Evolutionary conservation across 225 moss, liverwort and hornwort genomes (phyloP), one percentile per base, ranked within the genome.

Genomic region (Polytrichum commune): DNA sequence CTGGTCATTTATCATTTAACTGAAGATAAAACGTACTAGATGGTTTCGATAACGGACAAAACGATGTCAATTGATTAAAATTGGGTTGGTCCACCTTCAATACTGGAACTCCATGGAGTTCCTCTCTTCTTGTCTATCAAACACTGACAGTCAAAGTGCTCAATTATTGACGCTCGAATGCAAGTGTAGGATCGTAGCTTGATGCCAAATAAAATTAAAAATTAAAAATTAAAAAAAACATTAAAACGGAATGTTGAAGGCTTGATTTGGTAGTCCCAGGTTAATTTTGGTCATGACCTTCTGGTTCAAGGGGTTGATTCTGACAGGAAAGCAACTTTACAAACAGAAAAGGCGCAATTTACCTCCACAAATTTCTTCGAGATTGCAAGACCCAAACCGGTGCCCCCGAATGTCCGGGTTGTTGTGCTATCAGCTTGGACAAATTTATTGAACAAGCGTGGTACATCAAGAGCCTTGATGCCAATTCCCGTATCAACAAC

Each of bases 341-440:
- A 26, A 26, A 26, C 26, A 26, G 1, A 26, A 26, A 26, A 58
- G 22, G 19, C 33, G 5, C 4, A 27, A 68, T 23, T 46, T 70
- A 86, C 86, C 86, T 86, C 80, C 69, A 87, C 81, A 69, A 83
- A 87, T 72, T 84, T 87, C 74, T 72, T 84, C 6, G 84, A 87
- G 64, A 95, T 93, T 64, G 95, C 93, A 60, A 95, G 91, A n/a
- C 93, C 95, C 74, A 95, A 80, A 54, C 95, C 93, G 4, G 95
- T 93, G 27, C 93, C 93, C 58, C 91, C 91, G 69, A 89, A 93
- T 58, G 86, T 84, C 67, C 93, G 85, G 54, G 91, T 93, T 18
- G 93, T 90, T 5, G 90, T 85, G 73, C 88, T 89, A 71, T 93
- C 95, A 68, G 91, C 95, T 82, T 95, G 95, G 38, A 93, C 91